Base-by-base conservation (phyloP, 2,329 filamentous ascomycete genomes). In the Microcyclosporella mali region DNA sequence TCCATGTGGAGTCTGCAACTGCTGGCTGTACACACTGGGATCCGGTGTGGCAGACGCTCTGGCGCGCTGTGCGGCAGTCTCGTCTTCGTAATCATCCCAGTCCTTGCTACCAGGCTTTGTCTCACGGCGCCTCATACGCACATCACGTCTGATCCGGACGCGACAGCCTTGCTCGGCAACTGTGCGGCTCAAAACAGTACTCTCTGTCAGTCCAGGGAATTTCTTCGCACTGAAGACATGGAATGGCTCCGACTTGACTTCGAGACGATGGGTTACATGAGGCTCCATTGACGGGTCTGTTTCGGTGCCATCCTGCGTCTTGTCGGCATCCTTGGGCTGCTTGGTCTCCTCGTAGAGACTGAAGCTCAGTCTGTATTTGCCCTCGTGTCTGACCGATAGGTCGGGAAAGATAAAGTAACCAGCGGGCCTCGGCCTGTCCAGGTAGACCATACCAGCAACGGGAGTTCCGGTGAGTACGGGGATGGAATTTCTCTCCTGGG, bases 381-480 rank as follows among this genome's bases (percentile, higher is more conserved):
- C 92, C 66, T 98, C 92, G 60, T 98, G 90, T 43, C 92, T 83
- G 36, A 98, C 90, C 0, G 90, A 95, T 19, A 97, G 73, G 66
- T 98, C 92, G 2, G 92, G 92, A 64, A 98, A 98, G 65, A 98
- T 86, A 67, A 98, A 98, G 66, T 97, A 98, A 41, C 89, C 92
- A 12, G 80, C 80, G 15, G 78, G 78, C 2, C 65, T 68, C 1
- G 92, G 92, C 33, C 90, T 84, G 63, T 97, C 90, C 38, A 98
- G 77, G 62, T 97, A 95, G 17, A 90, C 89, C 77, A 95, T 94
- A 45, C 90, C 92, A 14, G 90, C 92, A 11, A 95, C 90, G 0
- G 89, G 88, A 56, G 94, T 90, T 52, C 92, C 92, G 0, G 90
- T 97, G 55, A 98, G 71, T 17, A 97, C 89, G 0, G 92, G 85